Conservation (phyloP, 2,329 filamentous ascomycete species). For the Fonsecaea multimorphosa region DNA sequence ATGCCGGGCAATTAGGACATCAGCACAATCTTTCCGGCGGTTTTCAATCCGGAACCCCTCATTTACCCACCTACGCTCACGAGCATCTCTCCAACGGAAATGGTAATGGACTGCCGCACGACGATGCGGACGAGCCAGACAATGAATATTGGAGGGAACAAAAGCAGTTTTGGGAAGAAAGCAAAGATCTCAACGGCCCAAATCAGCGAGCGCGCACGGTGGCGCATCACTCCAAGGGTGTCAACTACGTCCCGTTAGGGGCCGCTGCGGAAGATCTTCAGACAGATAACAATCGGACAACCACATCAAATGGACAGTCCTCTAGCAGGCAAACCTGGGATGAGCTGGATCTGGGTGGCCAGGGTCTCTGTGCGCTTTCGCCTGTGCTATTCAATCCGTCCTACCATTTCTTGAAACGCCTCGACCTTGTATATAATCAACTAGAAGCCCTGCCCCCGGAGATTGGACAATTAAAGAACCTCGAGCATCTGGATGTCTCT, state of each 20-base stretch:
- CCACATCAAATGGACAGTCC: conserved; percentile 60
- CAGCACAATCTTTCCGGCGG: conserved; percentile 58
- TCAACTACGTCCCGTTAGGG: conserved; percentile 54
- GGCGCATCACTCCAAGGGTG: conserved; percentile 55
- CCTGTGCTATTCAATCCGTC: conserved; percentile 72
- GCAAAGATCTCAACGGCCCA: conserved; percentile 70
- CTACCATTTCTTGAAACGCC: conserved; percentile 86
- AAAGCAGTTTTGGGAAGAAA: conserved; percentile 77
- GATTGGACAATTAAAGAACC: conserved; percentile 80
- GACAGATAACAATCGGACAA: conserved; percentile 67
- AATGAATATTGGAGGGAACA: conserved; percentile 87
- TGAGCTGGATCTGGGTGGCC: conserved; percentile 93
- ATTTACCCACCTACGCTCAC: conserved; percentile 58
- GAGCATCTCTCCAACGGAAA: conserved; percentile 67
- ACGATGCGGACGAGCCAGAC: conserved; percentile 62
- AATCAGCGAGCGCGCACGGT: conserved; percentile 69
- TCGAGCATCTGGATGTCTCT: conserved; percentile 85
- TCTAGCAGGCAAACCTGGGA: conserved; percentile 78
- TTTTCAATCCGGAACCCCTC: conserved; percentile 57
- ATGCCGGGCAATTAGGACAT: conserved; percentile 51
- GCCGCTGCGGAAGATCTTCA: conserved; percentile 55
- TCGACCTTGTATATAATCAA: conserved; percentile 94
- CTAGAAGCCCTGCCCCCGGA: conserved; percentile 77
- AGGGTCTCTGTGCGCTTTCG: conserved; percentile 84
- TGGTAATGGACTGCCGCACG: conserved; percentile 59